Percentiles rank a stretch among this genome's conserved stretches.
These are phyloP conservation scores for Boechera retrofracta DNA, from an alignment of 345 rosid species.

Conservation along the genomic window DNA sequence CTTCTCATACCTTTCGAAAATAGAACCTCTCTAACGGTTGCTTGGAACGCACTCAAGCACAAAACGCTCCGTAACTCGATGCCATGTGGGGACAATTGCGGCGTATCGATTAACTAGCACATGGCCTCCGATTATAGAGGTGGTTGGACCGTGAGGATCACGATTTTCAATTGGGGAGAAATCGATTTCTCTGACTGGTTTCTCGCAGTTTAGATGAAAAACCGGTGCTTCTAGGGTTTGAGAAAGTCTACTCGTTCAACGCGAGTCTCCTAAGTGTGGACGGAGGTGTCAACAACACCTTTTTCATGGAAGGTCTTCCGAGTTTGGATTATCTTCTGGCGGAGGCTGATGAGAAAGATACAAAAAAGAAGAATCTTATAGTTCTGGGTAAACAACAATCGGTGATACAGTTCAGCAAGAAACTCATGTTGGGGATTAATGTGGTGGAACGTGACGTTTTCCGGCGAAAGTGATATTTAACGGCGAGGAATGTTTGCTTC, in stretches of 20 bases:
- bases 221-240: slow-evolving; percentile 70
- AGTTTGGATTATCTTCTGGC: slow-evolving; percentile 82
- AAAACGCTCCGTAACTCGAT: slow-evolving; percentile 67
- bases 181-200: slow-evolving; percentile 84
- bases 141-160: slow-evolving; percentile 93
- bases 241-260: slow-evolving; percentile 79
- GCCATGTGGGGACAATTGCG: slow-evolving; percentile 93
- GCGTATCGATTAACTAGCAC: slow-evolving; percentile 94
- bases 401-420: slow-evolving; percentile 83
- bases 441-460: slow-evolving; percentile 76
- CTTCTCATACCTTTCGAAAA: slow-evolving; percentile 88
- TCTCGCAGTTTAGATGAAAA: slow-evolving; percentile 71
- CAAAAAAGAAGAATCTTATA: slow-evolving; percentile 53
- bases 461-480: slow-evolving; percentile 93
- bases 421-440: slow-evolving; percentile 66
- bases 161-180: slow-evolving; percentile 90
- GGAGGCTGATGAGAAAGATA: slow-evolving; percentile 68
- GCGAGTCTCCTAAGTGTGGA: slow-evolving; percentile 54
- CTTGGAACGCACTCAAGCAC: slow-evolving; percentile 86
- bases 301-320: slow-evolving; percentile 77
- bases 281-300: slow-evolving; percentile 60
- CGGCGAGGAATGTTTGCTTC: slow-evolving; percentile 92
- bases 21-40: slow-evolving; percentile 60
- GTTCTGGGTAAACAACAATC: slow-evolving; percentile 96
- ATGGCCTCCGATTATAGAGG: slow-evolving; percentile 68